A percentile compares a stretch with the other conserved stretches of the same genome.
Conservation (phyloP, 352 stramenopile genomes). For the Pythium dissotocum region DNA sequence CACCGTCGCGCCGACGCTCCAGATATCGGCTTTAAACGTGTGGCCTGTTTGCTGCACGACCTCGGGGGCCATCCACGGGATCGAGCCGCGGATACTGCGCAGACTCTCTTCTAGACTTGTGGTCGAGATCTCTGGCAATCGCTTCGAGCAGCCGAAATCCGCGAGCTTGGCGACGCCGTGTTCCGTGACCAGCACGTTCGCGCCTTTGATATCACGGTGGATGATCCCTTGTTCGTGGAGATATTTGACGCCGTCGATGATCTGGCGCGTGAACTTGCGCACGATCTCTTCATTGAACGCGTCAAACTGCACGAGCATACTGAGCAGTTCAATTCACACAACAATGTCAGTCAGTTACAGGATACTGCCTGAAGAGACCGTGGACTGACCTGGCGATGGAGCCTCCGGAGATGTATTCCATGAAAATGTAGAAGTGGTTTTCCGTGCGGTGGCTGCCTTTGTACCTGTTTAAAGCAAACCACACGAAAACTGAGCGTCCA, state of each 20-base stretch:
- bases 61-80: slow-evolving; percentile 86
- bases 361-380: no score
- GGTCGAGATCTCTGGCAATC: slow-evolving; percentile 77
- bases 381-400: slow-evolving; percentile 76
- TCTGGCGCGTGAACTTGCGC: slow-evolving; percentile 90
- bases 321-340: slow-evolving; percentile 25
- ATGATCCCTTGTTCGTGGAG: slow-evolving; percentile 92
- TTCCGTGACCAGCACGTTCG: slow-evolving; percentile 89
- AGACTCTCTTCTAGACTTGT: slow-evolving; percentile 83
- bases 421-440: slow-evolving; percentile 93
- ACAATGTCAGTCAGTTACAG: background rate
- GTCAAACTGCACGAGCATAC: slow-evolving; percentile 93
- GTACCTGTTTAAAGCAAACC: slow-evolving; percentile 41
- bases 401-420: slow-evolving; percentile 95
- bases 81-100: slow-evolving; percentile 78
- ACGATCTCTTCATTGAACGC: slow-evolving; percentile 91
- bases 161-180: slow-evolving; percentile 86
- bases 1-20: slow-evolving; percentile 78
- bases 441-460: slow-evolving; percentile 79
- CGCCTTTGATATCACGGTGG: slow-evolving; percentile 94
- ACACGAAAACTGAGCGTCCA: background rate
- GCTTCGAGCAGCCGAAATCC: slow-evolving; percentile 91
- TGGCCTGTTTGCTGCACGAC: slow-evolving; percentile 77
- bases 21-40: slow-evolving; percentile 78
- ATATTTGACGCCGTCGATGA: slow-evolving; percentile 91